phyloP scores from a whole-genome alignment of 257 asterid species.

The Thymus mandschuricus region DNA sequence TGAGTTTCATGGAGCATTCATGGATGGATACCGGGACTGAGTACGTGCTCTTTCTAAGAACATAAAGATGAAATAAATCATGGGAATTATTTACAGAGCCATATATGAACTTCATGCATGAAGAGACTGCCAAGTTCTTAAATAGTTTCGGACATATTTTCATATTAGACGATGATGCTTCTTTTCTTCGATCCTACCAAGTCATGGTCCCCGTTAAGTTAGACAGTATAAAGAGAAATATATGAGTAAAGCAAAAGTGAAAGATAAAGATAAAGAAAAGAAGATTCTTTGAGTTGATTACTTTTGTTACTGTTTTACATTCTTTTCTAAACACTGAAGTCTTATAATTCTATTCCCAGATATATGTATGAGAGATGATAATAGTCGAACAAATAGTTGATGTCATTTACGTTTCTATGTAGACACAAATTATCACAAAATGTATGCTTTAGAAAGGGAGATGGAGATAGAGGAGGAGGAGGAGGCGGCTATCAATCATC shows the following conservation, averaged over 20 bases:
- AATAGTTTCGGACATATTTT: neutral
- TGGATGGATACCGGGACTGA: slow-evolving; percentile 76
- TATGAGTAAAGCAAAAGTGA: neutral
- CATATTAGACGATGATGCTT: too few relatives aligned
- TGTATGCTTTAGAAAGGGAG: neutral
- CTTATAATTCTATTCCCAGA: neutral
- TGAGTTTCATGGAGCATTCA: slow-evolving; percentile 72
- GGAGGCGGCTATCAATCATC: neutral
- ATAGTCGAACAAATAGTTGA: too few relatives aligned
- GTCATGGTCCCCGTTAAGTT: too few relatives aligned
- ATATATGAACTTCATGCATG: too few relatives aligned
- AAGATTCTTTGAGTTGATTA: neutral
- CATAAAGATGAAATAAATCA: neutral
- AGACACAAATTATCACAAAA: neutral
- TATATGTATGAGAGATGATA: too few relatives aligned
- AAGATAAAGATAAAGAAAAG: neutral
- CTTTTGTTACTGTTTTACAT: neutral
- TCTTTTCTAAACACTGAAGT: neutral
- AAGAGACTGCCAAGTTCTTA: neutral
- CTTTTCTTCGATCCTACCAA: too few relatives aligned
- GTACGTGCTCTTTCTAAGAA: neutral
- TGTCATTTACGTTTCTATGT: neutral
- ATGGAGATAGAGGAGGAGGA: neutral
- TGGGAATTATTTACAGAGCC: neutral
- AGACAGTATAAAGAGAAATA: neutral